Percentiles rank a stretch among this genome's conserved stretches.
Evolutionary conservation across 2,329 filamentous ascomycete species (phyloP).

Genomic region (Capronia coronata): DNA sequence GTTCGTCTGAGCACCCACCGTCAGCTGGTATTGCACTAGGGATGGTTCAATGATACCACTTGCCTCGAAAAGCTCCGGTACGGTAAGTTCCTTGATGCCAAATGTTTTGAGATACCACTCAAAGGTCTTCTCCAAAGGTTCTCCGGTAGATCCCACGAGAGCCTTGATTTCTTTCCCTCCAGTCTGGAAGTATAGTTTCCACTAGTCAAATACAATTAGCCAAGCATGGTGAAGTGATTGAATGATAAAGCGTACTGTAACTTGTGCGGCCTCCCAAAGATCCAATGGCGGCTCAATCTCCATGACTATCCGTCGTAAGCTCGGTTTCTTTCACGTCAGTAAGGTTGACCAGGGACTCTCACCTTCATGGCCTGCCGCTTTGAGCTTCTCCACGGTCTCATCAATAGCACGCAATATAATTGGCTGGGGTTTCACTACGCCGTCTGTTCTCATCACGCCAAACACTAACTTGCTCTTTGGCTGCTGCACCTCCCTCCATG

Average conservation of each 20-base stretch:
- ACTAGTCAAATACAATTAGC: slow-evolving; percentile 43
- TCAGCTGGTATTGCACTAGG: background rate
- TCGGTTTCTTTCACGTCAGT: background rate
- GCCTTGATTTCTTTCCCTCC: slow-evolving; percentile 51
- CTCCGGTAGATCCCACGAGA: slow-evolving; percentile 48
- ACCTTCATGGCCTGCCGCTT: slow-evolving; percentile 27
- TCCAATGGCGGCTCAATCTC: slow-evolving; percentile 20
- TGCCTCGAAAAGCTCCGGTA: slow-evolving; percentile 33
- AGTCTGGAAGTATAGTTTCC: slow-evolving; percentile 55
- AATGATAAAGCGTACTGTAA: slow-evolving; percentile 33
- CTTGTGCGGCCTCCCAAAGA: slow-evolving; percentile 16
- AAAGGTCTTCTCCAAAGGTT: slow-evolving; percentile 54
- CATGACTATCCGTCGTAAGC: slow-evolving; percentile 13
- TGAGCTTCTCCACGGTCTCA: slow-evolving; percentile 40
- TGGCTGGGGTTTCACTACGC: slow-evolving; percentile 58
- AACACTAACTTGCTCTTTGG: slow-evolving; percentile 43
- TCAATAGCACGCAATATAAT: slow-evolving; percentile 51
- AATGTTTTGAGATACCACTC: slow-evolving; percentile 54
- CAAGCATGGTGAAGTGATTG: slow-evolving; percentile 46
- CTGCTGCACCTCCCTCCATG: slow-evolving; percentile 39
- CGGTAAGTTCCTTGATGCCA: slow-evolving; percentile 38
- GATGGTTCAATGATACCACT: background rate
- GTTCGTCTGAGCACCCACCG: slow-evolving; percentile 8
- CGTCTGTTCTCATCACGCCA: slow-evolving; percentile 59
- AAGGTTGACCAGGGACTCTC: background rate